Base-by-base conservation (phyloP, 805 yeast species). In the Metschnikowia similis region DNA sequence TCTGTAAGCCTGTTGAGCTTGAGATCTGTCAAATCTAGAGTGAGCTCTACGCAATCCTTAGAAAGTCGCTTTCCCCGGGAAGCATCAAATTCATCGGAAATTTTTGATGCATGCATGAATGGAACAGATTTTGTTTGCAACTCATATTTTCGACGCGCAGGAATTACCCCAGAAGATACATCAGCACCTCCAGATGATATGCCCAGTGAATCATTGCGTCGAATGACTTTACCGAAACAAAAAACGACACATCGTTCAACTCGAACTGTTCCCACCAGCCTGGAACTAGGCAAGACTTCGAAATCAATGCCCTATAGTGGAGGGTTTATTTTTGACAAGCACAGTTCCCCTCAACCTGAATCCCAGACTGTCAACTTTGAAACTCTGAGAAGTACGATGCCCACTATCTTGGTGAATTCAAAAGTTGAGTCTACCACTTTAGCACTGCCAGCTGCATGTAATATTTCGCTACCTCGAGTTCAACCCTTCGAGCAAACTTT, bases 1-100 rank as follows among this genome's bases (percentile, higher is more conserved):
- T 60, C 62, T 8, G 51, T 59, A 6, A 61, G 65, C 39, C 51
- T 61, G 32, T 63, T 63, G 2, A 60, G 60, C 49, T 47, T 61
- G 41, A 58, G 50, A 34, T 43, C 44, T 41, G 45, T 21, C 7
- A 41, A 41, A 26, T 21, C 27, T 11, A 21, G 37, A 41, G 37
- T 21, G 31, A 9, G 14, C 26, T 21, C 45, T 21, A n/a, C 10
- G 30, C 45, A 41, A 31, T 31, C 29, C 5, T 13, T 31, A 6
- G 45, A 41, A n/a, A n/a, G 26, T 14, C 42, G 42, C n/a, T 6
- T 16, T 13, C 14, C 32, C 21, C 28, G 36, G 10, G 45, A 41
- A 10, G 9, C 30, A 13, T 21, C 37, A 32, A 31, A 17, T 9
- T 32, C 36, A 32, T 34, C 36, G n/a, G 36, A 13, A 34, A 10